Evolutionary conservation across 305 asterid species (phyloP), one percentile per base, ranked within the genome.

Genomic region (Euphrasia arctica): DNA sequence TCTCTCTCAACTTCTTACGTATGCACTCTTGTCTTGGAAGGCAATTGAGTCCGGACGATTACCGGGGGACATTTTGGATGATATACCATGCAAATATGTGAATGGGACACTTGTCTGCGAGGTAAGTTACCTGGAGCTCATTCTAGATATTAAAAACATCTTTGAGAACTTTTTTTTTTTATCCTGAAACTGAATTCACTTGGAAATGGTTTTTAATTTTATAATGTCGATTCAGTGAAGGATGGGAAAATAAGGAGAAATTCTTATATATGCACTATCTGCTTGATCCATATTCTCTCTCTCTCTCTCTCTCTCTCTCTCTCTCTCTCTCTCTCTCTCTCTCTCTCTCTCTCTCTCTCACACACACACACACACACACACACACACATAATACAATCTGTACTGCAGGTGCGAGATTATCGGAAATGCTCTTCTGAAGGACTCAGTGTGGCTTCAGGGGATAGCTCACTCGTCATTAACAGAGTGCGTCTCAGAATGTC

Each of bases 1-100:
- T 5, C 36, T 5, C 36, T 32, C 36, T 4, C 36, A 32, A 32
- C 5, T 32, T 32, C 70, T 52, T 48, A 60, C 58, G 65, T 28
- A 15, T 65, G 55, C 39, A 54, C 65, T 8, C 67, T 64, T 54
- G 66, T 45, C 57, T 36, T 75, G 60, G 79, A 66, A 93, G 99
- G 99, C 99, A 67, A 81, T 93, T 76, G 97, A 93, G 82, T 83
- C 90, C 54, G 97, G 99, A 52, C 82, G 73, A 60, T 76, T 93
- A 64, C 99, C 99, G n/a, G 95, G 89, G 68, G 96, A 88, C 81
- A 83, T 93, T 78, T 78, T 88, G 82, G 95, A 90, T 71, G 99
- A 90, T 66, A 79, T 93, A 73, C 96, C 96, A 0, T 86, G 97
- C 90, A 90, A 82, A 76, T 93, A 78, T 61, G 70, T 77, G 61